Percentiles rank a stretch among this genome's conserved stretches.
phyloP scores from a whole-genome alignment of 2,329 filamentous ascomycete species.

The Cercospora zeae-maydis region DNA sequence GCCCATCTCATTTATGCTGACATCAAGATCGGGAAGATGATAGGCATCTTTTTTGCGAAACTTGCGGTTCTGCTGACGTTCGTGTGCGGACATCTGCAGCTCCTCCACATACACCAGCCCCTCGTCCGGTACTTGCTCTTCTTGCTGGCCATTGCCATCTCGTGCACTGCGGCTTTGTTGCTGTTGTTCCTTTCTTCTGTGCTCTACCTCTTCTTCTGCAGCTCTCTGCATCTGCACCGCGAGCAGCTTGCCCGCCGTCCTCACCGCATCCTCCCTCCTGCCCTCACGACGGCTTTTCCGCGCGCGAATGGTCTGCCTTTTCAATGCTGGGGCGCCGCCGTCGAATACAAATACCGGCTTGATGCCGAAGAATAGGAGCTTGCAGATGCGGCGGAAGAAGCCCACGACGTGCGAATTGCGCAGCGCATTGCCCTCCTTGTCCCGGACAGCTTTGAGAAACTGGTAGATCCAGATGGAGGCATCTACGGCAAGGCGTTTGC shows the following conservation, averaged over 20 bases:
- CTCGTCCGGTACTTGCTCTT: slow-evolving; percentile 63
- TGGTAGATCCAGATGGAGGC: slow-evolving; percentile 99
- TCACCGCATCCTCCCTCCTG: slow-evolving; percentile 82
- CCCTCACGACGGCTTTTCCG: slow-evolving; percentile 80
- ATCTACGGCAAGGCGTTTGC: slow-evolving; percentile 92
- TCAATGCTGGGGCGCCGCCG: slow-evolving; percentile 84
- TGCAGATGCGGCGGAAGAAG: slow-evolving; percentile 98
- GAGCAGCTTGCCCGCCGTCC: slow-evolving; percentile 85
- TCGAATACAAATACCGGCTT: slow-evolving; percentile 97
- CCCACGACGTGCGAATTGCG: slow-evolving; percentile 95
- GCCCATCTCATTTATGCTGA: slow-evolving; percentile 78
- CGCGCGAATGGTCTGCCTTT: slow-evolving; percentile 81
- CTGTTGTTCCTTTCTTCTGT: slow-evolving; percentile 48
- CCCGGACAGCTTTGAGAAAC: slow-evolving; percentile 95
- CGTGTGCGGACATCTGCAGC: slow-evolving; percentile 71
- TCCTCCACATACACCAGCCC: slow-evolving; percentile 90
- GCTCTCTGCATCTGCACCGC: slow-evolving; percentile 90
- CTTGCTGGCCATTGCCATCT: slow-evolving; percentile 55
- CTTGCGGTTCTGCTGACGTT: slow-evolving; percentile 68
- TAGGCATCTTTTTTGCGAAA: slow-evolving; percentile 95
- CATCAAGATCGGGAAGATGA: slow-evolving; percentile 81
- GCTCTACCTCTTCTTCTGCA: slow-evolving; percentile 78
- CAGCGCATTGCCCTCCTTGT: slow-evolving; percentile 95
- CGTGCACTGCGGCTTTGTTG: slow-evolving; percentile 27
- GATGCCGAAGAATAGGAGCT: slow-evolving; percentile 93